Base-by-base conservation (phyloP, 2,329 filamentous ascomycete genomes). In the Thyridium curvatum region DNA sequence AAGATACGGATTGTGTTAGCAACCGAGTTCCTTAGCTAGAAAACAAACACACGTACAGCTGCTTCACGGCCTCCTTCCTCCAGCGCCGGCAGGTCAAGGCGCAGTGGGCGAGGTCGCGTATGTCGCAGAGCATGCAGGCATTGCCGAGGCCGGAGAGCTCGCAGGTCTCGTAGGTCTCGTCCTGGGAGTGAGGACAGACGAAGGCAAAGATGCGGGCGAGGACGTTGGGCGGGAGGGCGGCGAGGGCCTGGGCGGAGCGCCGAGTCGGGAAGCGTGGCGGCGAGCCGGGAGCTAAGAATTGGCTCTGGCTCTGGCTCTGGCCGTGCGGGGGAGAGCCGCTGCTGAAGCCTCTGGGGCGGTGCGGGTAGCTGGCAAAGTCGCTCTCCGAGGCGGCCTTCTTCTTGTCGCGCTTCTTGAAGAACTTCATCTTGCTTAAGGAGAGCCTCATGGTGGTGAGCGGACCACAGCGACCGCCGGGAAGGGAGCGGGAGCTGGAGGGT, bases 111-210 rank as follows among this genome's bases (percentile, higher is more conserved):
- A 96, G 75, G 61, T 96, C 89, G 49, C 90, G 82, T 68, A 93
- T 74, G 65, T 95, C 88, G 66, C 91, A 97, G 49, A 94, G 80
- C 85, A 93, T 91, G 66, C 91, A 97, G 41, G 80, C 81, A 64
- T 88, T 82, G 49, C 84, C 83, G 36, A 79, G 74, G 48, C 84
- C 79, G 43, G 84, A 87, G 52, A 86, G 77, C 66, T 97, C 91
- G 54, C 86, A 91, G 32, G 81, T 82, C 48, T 87, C 82, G 60
- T 93, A 94, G 43, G 74, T 81, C 55, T 82, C 71, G 62, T 97
- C 90, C 39, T 68, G 65, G 29, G 80, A 69, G 61, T 97, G 91
- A 8, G 90, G 90, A 52, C 90, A 96, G 41, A 96, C 81, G 49
- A 80, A 80, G 51, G 74, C 64, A 59, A 96, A 91, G 56, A 96